Evolutionary conservation across 2,329 filamentous ascomycete genomes (phyloP), one percentile per base, ranked within the genome.

Genomic region (Rhytidhysteron rufulum): DNA sequence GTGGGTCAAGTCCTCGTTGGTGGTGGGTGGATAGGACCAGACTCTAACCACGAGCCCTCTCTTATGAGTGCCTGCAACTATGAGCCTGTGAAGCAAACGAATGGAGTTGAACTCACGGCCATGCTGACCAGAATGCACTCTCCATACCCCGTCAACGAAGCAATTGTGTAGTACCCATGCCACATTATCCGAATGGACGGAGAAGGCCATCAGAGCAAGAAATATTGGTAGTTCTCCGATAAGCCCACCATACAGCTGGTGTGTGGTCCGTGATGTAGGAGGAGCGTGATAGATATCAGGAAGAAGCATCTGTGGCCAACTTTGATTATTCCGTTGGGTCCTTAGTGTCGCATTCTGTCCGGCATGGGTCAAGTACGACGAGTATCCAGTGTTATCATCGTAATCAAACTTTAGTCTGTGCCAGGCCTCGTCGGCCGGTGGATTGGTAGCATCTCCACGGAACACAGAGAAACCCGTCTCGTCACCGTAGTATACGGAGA

Each of bases 181-280:
- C 5, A 65, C 38, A 1, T 36, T 17, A 2, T 42, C 17, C 3
- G 19, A 31, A 2, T 20, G 10, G 16, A 53, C 54, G 1, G 62
- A 54, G 13, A 63, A 49, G 0, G 58, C 58, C 1, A 61, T 30
- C 1, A 66, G 41, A 2, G 51, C 58, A 1, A 65, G 44, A 30
- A 66, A 54, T 6, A 66, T 56, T 0, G 58, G 45, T 1, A 66
- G 37, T 2, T 66, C 61, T 4, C 63, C 62, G 10, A 33, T 53
- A 3, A 66, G 34, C 0, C 50, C 58, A 7, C 59, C 59, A 17
- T 49, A 50, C 7, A 18, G 2, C n/a, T 8, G 21, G n/a, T 37
- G 33, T 9, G 30, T 30, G 31, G 7, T 24, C 5, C 31, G 9
- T 5, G 36, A 24, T 7, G 10, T 18, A 17, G 20, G 13, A 3